Evolutionary conservation across 2,329 filamentous ascomycete species (phyloP).

Genomic region (Calcarisporium arbuscula): DNA sequence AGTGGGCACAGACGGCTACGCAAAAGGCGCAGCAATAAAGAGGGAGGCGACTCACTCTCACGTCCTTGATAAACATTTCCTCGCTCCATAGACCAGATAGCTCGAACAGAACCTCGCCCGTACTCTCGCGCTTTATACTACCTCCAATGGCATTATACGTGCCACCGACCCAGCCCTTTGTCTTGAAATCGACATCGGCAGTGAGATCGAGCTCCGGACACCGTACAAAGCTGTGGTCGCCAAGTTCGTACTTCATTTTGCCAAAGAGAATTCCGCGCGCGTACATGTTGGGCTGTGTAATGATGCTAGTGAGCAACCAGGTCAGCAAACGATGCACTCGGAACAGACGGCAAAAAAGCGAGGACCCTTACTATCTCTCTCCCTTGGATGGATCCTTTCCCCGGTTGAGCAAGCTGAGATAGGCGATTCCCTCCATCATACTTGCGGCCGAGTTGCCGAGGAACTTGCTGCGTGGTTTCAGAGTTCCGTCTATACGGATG

Average conservation of each 20-base stretch:
- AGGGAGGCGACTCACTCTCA: constrained; percentile 49
- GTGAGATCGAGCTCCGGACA: constrained; percentile 83
- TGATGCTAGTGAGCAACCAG: constrained; percentile 50
- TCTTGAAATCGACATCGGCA: constrained; percentile 96
- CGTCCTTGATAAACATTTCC: constrained; percentile 87
- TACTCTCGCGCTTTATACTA: constrained; percentile 79
- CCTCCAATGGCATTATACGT: constrained; percentile 96
- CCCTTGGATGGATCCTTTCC: constrained; percentile 58
- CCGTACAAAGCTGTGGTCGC: constrained; percentile 87
- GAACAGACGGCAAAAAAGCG: background rate
- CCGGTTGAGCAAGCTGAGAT: constrained; percentile 74
- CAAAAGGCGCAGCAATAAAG: no score
- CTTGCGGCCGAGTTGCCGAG: constrained; percentile 95
- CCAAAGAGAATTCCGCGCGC: constrained; percentile 93
- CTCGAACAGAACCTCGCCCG: constrained; percentile 83
- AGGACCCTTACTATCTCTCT: constrained; percentile 73
- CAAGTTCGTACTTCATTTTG: constrained; percentile 99
- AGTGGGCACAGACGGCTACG: constrained; percentile 8
- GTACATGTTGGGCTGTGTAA: constrained; percentile 99
- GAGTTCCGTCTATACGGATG: constrained; percentile 89
- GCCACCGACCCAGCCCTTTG: constrained; percentile 93
- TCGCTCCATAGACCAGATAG: constrained; percentile 89
- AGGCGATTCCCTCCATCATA: constrained; percentile 95
- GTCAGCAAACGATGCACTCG: constrained; percentile 9
- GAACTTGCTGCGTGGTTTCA: constrained; percentile 93